Evolutionary conservation across 495 filamentous ascomycete genomes (phyloP).

Genomic region (Penicillium simplicissimum): DNA sequence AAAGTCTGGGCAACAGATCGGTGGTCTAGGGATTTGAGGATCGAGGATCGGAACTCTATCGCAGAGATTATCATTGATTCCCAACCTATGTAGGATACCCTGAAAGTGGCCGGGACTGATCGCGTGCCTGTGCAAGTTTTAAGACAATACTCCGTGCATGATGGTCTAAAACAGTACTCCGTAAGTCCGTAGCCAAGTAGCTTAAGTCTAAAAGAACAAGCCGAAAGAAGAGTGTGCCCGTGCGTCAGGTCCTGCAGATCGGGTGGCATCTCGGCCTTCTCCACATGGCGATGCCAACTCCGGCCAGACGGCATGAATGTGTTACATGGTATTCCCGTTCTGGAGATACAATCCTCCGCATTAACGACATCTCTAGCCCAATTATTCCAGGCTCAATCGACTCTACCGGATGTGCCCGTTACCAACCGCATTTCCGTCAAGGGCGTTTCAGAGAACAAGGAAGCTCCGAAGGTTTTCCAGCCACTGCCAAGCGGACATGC

Average conservation of each 20-base stretch:
- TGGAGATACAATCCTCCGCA: too few species aligned
- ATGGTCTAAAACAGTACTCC: not conserved
- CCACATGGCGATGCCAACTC: constrained; percentile 4
- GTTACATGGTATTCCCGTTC: not conserved
- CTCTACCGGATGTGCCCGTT: not conserved
- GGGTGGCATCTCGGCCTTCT: constrained; percentile 1
- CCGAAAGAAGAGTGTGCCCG: constrained; percentile 21
- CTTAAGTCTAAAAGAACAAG: not conserved
- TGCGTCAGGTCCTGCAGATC: constrained; percentile 9
- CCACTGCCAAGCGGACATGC: not conserved
- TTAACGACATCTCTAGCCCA: not conserved
- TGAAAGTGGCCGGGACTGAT: not conserved
- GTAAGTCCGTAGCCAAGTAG: too few species aligned
- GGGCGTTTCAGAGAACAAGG: constrained; percentile 3
- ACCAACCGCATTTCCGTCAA: not conserved
- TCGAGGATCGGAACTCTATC: not conserved
- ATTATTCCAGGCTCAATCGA: not conserved
- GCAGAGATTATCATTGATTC: not conserved
- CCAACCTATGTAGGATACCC: not conserved
- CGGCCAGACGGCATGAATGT: not conserved
- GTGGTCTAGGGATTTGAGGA: not conserved
- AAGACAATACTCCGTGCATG: not conserved
- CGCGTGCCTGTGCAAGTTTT: not conserved
- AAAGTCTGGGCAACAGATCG: not conserved
- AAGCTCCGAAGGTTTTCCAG: constrained; percentile 1